Evolutionary conservation across 805 yeast genomes (phyloP), one percentile per base, ranked within the genome.

Genomic region (Wickerhamomyces bovis): DNA sequence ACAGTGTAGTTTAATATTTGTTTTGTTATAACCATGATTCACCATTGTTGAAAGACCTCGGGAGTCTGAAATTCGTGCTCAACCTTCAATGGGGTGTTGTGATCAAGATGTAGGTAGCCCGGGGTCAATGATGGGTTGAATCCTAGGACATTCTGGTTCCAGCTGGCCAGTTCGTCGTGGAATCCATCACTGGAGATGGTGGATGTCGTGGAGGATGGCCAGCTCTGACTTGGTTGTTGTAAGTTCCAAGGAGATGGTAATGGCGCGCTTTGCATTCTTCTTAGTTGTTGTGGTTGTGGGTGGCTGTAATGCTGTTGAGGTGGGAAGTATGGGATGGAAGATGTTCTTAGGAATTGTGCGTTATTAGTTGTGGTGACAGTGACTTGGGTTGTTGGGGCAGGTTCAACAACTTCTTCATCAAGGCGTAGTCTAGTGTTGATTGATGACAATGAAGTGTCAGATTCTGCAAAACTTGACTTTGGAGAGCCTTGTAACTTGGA

Each of bases 81-180:
- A 25, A 31, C 42, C 28, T 38, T 45, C 44, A 38, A 43, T 12
- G 45, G 48, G 11, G n/a, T 20, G 25, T 48, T 49, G 19, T 53
- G 51, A 11, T 53, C 55, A 43, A 55, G 39, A 16, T 48, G 51
- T 35, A 53, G 49, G 40, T 44, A 53, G 4, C 54, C 57, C 1
- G 57, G 56, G 38, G 50, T 52, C 47, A 48, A 42, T 33, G 41
- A 47, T 30, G 43, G 15, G 5, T 25, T 21, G 12, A 19, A 23
- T 25, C 41, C 36, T 11, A 41, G 35, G 19, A 48, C 43, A 38
- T 44, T 41, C 20, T 46, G 46, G 43, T 48, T 50, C 10, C 56
- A 54, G 39, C 53, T 53, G 44, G 53, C 51, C 39, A 51, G 54
- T 41, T 54, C 58, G n/a, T 50, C 43, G 46, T 53, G 51, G 49